phyloP scores from a whole-genome alignment of 805 yeast species.

The Myxozyma vanderwaltii region DNA sequence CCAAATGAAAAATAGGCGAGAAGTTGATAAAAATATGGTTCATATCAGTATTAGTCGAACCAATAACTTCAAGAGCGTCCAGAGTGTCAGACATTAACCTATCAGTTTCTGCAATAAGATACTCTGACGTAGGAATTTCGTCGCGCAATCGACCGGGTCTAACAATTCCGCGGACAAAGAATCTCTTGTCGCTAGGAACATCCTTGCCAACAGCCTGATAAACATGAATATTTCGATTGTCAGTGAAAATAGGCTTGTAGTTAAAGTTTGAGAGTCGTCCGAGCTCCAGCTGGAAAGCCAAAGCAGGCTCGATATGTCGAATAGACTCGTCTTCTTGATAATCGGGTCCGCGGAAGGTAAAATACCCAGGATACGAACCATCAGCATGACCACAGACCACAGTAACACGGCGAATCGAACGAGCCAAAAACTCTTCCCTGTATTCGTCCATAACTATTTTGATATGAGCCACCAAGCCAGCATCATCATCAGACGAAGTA shows the following conservation, averaged over 20 bases:
- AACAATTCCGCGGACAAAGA: conserved; percentile 94
- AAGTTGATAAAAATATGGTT: conserved; percentile 97
- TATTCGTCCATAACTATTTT: conserved; percentile 65
- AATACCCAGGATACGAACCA: conserved; percentile 92
- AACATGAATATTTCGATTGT: conserved; percentile 95
- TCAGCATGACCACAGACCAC: conserved; percentile 80
- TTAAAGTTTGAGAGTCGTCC: conserved; percentile 93
- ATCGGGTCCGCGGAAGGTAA: conserved; percentile 87
- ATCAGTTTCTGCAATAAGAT: conserved; percentile 93
- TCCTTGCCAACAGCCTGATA: conserved; percentile 95
- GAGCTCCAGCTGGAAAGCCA: conserved; percentile 95
- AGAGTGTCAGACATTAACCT: conserved; percentile 93
- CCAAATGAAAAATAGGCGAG: conserved; percentile 90
- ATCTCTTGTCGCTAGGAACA: conserved; percentile 90
- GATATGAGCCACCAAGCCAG: conserved; percentile 64
- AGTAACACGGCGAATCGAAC: conserved; percentile 88
- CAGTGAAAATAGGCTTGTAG: conserved; percentile 92
- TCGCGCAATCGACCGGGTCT: conserved; percentile 94
- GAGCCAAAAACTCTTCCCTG: conserved; percentile 66
- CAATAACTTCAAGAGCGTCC: conserved; percentile 92
- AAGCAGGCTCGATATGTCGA: conserved; percentile 97
- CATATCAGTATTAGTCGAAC: conserved; percentile 91
- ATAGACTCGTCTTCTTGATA: conserved; percentile 87
- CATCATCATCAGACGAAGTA: conserved; percentile 70
- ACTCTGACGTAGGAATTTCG: conserved; percentile 89